Percentiles rank a stretch among this genome's conserved stretches.
Evolutionary conservation across 2,329 filamentous ascomycete genomes (phyloP).

Genomic region (Sordariomycetes sp.): DNA sequence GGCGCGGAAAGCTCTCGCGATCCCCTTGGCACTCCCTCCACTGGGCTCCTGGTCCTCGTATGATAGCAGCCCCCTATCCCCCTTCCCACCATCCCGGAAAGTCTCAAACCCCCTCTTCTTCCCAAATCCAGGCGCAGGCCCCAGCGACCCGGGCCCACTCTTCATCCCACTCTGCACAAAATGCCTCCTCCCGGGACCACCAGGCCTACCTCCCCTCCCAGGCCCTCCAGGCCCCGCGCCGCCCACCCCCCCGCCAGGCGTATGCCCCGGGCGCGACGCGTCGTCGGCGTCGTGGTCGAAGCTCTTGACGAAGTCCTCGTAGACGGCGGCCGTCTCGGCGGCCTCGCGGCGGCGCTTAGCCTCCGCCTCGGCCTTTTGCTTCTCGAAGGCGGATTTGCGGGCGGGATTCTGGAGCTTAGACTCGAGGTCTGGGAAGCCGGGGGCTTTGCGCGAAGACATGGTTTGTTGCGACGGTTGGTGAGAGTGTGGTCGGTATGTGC

Average conservation of each 20-base stretch:
- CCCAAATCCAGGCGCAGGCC: conserved; percentile 33
- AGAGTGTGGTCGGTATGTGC: background rate
- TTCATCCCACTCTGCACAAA: conserved; percentile 39
- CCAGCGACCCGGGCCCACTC: conserved; percentile 50
- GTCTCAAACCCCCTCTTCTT: conserved; percentile 40
- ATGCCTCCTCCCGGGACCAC: conserved; percentile 40
- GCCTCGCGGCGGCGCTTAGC: conserved; percentile 75
- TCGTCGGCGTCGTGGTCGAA: conserved; percentile 50
- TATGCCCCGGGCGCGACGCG: conserved; percentile 6
- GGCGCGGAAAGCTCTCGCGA: conserved; percentile 61
- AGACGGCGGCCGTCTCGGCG: conserved; percentile 75
- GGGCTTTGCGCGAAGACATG: conserved; percentile 33
- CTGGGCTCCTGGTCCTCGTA: conserved; percentile 26
- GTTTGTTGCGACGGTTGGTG: background rate
- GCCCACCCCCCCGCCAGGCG: background rate
- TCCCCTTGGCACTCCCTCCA: conserved; percentile 26
- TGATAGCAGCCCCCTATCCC: conserved; percentile 18
- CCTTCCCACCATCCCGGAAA: conserved; percentile 25
- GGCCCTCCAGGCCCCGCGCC: background rate
- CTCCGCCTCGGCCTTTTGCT: conserved; percentile 78
- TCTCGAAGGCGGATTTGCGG: conserved; percentile 80
- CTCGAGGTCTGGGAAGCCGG: conserved; percentile 56
- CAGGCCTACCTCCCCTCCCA: conserved; percentile 5
- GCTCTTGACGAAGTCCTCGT: conserved; percentile 77
- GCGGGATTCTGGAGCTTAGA: conserved; percentile 67